phyloP scores from a whole-genome alignment of 2,329 filamentous ascomycete species.

The Verticillium isaacii region DNA sequence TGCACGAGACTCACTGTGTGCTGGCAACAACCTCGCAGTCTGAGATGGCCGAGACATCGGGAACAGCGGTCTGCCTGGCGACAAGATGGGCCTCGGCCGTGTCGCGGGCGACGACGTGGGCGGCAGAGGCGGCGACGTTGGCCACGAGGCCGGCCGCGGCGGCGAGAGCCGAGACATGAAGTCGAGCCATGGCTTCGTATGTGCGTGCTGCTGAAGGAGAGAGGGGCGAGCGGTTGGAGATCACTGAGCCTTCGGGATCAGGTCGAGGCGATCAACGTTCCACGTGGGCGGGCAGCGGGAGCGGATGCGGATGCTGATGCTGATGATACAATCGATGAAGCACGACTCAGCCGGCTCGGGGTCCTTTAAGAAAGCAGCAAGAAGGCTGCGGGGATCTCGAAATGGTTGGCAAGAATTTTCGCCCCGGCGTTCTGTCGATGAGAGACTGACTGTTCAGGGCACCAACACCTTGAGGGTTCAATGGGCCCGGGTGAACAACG shows the following conservation, averaged over 20 bases:
- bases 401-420: background rate
- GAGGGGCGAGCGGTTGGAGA: background rate
- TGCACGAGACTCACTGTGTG: conserved; percentile 7
- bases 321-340: background rate
- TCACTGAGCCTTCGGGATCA: background rate
- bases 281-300: background rate
- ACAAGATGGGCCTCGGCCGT: conserved; percentile 9
- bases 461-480: background rate
- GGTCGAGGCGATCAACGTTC: background rate
- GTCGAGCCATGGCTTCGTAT: background rate
- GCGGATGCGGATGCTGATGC: background rate
- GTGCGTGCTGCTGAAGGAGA: background rate
- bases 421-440: background rate
- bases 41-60: conserved; percentile 8
- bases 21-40: conserved; percentile 11
- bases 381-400: background rate
- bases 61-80: conserved; percentile 24
- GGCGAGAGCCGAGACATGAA: background rate
- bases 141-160: background rate
- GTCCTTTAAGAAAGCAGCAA: background rate
- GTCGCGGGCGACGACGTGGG: conserved; percentile 7
- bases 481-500: background rate
- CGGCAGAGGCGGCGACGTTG: conserved; percentile 1
- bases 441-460: background rate
- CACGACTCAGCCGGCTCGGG: background rate